These are phyloP conservation scores for Cryptococcus floricola DNA, from an alignment of 1,284 basidiomycete genomes.

Conservation along the genomic window DNA sequence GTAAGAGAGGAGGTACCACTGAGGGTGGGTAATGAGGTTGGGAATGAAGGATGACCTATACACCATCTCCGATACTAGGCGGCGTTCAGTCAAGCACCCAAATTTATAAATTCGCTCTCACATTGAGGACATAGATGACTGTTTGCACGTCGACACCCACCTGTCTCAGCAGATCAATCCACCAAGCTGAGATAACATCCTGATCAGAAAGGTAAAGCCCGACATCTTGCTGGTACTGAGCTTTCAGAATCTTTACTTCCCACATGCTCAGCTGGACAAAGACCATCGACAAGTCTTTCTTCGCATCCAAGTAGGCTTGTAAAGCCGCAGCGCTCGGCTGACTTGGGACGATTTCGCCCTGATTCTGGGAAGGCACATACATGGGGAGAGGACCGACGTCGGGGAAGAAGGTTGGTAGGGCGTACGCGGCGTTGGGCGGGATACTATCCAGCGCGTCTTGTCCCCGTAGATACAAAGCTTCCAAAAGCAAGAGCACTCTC, in stretches of 20 bases:
- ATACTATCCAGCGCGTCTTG: background rate
- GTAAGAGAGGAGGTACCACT: constrained; percentile 29
- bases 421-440: background rate
- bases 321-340: background rate
- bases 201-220: constrained; percentile 11
- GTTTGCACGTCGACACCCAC: constrained; percentile 15
- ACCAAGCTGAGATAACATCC: constrained; percentile 26
- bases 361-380: background rate
- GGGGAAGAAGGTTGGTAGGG: background rate
- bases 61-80: constrained; percentile 26
- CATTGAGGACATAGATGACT: constrained; percentile 25
- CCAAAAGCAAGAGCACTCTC: constrained; percentile 22
- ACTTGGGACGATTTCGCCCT: background rate
- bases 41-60: constrained; percentile 20
- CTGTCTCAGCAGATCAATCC: constrained; percentile 20
- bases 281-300: background rate
- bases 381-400: background rate
- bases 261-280: background rate
- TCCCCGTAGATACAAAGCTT: constrained; percentile 21
- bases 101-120: constrained; percentile 7
- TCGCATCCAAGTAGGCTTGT: no score
- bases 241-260: background rate
- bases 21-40: constrained; percentile 18
- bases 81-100: background rate
- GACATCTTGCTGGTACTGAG: background rate